Evolutionary conservation across 257 asterid species (phyloP).

Genomic region (Paraleonurus japonicus): DNA sequence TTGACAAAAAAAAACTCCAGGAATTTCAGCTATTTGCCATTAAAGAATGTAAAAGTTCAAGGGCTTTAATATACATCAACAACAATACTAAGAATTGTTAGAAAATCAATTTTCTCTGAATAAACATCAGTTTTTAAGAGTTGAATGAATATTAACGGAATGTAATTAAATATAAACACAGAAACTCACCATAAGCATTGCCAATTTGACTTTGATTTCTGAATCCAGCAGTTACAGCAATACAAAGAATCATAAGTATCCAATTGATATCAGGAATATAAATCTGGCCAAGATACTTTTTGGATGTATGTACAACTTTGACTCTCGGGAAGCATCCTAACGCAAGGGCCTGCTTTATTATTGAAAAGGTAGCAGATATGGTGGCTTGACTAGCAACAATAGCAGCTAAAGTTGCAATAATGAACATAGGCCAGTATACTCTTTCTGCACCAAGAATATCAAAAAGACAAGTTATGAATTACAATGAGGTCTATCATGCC

Average conservation of each 20-base stretch:
- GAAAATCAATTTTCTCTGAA: not conserved
- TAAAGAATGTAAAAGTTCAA: not conserved
- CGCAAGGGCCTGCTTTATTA: conserved; percentile 72
- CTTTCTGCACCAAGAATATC: conserved; percentile 42
- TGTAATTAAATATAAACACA: not conserved
- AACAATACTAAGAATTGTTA: not conserved
- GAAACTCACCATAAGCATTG: conserved; percentile 76
- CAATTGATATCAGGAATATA: conserved; percentile 85
- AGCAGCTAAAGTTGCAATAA: conserved; percentile 82
- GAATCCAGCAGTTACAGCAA: conserved; percentile 96
- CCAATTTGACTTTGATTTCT: conserved; percentile 90
- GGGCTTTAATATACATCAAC: not conserved
- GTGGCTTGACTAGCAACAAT: conserved; percentile 86
- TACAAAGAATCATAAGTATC: conserved; percentile 94
- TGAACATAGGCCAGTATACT: conserved; percentile 73
- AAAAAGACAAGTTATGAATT: conserved; percentile 8
- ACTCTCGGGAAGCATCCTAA: conserved; percentile 81
- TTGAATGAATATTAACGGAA: not conserved
- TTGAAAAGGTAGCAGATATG: conserved; percentile 73
- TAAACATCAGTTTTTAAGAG: not conserved
- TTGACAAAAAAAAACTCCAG: not conserved
- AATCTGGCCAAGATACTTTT: conserved; percentile 40
- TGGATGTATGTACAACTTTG: conserved; percentile 83
- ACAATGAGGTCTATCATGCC: not conserved
- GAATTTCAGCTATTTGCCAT: not conserved